A percentile compares a stretch with the other conserved stretches of the same genome.
These are phyloP conservation scores for Leersia perrieri DNA, from an alignment of 176 grass and related monocot species.

Conservation along the genomic window DNA sequence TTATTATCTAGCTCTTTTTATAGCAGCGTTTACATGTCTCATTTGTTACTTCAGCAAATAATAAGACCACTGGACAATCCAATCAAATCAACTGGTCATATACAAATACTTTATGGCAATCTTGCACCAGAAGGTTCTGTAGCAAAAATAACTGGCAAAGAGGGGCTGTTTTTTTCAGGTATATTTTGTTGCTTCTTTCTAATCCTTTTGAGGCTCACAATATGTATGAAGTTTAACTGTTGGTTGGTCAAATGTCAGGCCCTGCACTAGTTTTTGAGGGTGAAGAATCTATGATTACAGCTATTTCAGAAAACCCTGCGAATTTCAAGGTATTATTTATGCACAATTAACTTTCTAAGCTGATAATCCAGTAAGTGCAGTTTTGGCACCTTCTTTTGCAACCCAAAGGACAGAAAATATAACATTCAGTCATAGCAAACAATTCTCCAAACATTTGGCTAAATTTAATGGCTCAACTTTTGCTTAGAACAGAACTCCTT, in stretches of 20 bases:
- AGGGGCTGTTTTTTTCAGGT: constrained; percentile 96
- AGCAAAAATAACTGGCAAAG: constrained; percentile 99
- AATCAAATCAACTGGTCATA: constrained; percentile 97
- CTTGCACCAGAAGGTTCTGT: constrained; percentile 97
- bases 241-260: constrained; percentile 45
- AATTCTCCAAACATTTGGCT: neutral
- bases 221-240: constrained; percentile 26
- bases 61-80: constrained; percentile 85
- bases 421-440: neutral
- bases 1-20: neutral
- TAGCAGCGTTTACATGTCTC: constrained; percentile 13
- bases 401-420: neutral
- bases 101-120: constrained; percentile 99
- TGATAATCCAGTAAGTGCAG: constrained; percentile 1
- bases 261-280: constrained; percentile 96
- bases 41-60: constrained; percentile 59
- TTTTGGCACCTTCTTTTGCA: neutral
- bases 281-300: constrained; percentile 87
- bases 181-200: constrained; percentile 31
- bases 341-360: neutral
- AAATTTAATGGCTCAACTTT: neutral
- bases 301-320: constrained; percentile 81
- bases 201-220: constrained; percentile 16
- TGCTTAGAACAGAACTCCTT: neutral
- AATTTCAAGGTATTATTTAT: constrained; percentile 72